These are phyloP conservation scores for Sphagnum fallax DNA, from an alignment of 228 moss, liverwort and hornwort species.

Conservation along the genomic window DNA sequence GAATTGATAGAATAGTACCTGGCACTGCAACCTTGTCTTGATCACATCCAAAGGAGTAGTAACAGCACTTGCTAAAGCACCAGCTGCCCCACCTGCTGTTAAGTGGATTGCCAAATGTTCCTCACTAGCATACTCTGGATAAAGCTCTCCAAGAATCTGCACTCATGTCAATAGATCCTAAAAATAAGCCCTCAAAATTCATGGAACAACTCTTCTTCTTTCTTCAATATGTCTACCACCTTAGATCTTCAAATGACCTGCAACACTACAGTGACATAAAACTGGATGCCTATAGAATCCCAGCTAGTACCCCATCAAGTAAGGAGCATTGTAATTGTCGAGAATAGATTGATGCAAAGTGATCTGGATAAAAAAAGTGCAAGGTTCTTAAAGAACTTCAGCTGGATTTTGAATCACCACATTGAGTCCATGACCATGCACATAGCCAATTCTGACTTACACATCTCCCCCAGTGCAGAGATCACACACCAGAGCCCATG, in stretches of 20 bases:
- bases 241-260: not conserved
- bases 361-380: no score
- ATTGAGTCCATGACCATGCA: no score
- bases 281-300: not conserved
- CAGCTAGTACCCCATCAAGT: not conserved
- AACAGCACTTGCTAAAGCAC: conserved; percentile 93
- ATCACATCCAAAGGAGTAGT: conserved; percentile 92
- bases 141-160: conserved; percentile 37
- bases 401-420: no score
- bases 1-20: conserved; percentile 29
- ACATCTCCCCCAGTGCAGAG: no score
- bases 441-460: no score
- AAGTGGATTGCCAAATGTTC: conserved; percentile 80
- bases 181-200: not conserved
- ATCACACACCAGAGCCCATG: no score
- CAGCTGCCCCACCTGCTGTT: conserved; percentile 86
- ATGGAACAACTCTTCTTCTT: not conserved
- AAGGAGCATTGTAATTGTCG: not conserved
- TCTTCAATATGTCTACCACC: not conserved
- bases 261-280: not conserved
- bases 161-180: conserved; percentile 4
- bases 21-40: conserved; percentile 94
- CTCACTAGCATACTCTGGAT: conserved; percentile 49
- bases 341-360: not conserved
- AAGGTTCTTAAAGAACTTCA: no score